Evolutionary conservation across 1,139 yeast species (phyloP), one percentile per base, ranked within the genome.

Genomic region (Groenewaldozyma sp.): DNA sequence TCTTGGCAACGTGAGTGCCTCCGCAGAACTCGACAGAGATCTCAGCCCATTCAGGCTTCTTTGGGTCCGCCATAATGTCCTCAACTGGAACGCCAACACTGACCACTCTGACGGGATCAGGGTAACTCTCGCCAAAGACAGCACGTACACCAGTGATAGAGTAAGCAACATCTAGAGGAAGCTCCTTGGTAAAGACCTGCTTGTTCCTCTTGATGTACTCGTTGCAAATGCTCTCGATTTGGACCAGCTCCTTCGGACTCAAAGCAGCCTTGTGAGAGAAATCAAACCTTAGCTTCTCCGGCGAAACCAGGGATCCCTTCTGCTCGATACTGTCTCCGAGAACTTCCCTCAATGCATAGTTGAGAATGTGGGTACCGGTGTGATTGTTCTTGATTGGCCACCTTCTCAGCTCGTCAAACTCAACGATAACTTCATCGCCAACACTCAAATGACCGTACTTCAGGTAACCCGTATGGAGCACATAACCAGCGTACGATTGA

Each of bases 91-190:
- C 82, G 58, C 99, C 99, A 55, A 93, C 83, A 28, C 95, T 83
- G 41, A 91, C 96, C 52, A 91, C 98, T 61, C 98, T 78, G 27
- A 91, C 99, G 35, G 98, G 99, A 58, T 91, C 97, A 31, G 99
- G 99, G 59, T 91, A 91, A 3, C 95, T 86, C 70, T 91, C 99
- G 54, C 98, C 98, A 57, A 91, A 93, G 33, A 91, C 98, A 40
- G 98, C 98, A 65, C 98, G 83, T 41, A 93, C 78, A 21, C 97
- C 94, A 49, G 64, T 66, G 52, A 91, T 88, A 40, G 73, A 65
- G 54, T 74, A 76, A 29, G 97, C 98, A 45, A 65, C 59, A 16
- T 69, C 73, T 49, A 93, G 73, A 13, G 81, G 67, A 45, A 91
- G 95, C 37, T 88, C 94, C 64, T 84, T 74, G 46, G 94, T 74